Evolutionary conservation across 768 basidiomycete species (phyloP).

Genomic region (Suillus bovinus): DNA sequence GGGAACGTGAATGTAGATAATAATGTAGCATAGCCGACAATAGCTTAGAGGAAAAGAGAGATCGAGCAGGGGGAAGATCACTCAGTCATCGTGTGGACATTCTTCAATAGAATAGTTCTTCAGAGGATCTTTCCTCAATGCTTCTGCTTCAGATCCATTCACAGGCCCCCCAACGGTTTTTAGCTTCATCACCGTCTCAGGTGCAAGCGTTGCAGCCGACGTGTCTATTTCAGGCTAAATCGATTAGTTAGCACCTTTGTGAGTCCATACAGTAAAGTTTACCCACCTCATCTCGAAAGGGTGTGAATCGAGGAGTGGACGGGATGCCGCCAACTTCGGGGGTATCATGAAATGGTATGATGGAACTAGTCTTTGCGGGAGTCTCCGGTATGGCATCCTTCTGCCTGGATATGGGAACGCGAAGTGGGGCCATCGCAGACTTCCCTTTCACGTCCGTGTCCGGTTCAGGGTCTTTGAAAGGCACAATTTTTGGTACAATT

Average conservation of each 20-base stretch:
- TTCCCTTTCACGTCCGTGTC: constrained; percentile 31
- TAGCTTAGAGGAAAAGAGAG: background rate
- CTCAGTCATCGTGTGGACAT: constrained; percentile 25
- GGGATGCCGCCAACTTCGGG: constrained; percentile 34
- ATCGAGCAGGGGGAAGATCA: constrained; percentile 5
- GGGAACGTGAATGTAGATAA: constrained; percentile 17
- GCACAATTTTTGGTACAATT: constrained; percentile 55
- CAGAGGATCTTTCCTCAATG: constrained; percentile 74
- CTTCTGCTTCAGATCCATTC: constrained; percentile 69
- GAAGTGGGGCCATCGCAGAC: constrained; percentile 36
- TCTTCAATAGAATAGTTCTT: constrained; percentile 62
- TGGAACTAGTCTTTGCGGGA: constrained; percentile 32
- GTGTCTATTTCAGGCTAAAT: constrained; percentile 25
- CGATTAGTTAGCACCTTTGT: constrained; percentile 10
- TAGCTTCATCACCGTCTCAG: constrained; percentile 69
- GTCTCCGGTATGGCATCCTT: constrained; percentile 34
- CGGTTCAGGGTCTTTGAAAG: constrained; percentile 63
- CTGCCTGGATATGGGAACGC: constrained; percentile 31
- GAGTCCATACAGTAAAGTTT: background rate
- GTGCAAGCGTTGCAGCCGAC: constrained; percentile 32
- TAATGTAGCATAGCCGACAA: constrained; percentile 6
- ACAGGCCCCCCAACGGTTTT: constrained; percentile 47
- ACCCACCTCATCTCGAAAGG: constrained; percentile 72
- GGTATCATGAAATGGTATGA: constrained; percentile 43
- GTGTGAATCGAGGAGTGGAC: constrained; percentile 61